These are phyloP conservation scores for Acanthochlamys bracteata DNA, from an alignment of 106 monocot species.

Conservation along the genomic window DNA sequence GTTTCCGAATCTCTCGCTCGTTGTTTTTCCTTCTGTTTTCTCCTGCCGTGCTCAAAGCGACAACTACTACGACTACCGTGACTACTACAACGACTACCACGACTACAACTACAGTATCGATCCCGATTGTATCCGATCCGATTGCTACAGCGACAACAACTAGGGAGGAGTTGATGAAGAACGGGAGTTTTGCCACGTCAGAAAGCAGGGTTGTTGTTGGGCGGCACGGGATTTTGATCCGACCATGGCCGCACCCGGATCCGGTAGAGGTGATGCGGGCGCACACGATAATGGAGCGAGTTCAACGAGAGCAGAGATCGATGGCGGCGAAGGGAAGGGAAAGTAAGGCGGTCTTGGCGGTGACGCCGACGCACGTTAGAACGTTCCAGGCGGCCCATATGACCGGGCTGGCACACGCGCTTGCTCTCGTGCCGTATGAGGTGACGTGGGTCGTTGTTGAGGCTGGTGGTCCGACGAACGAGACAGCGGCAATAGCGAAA, in stretches of 20 bases:
- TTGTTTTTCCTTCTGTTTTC: constrained; percentile 78
- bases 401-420: constrained; percentile 64
- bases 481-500: constrained; percentile 35
- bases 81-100: constrained; percentile 17
- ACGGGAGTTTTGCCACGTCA: not conserved
- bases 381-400: constrained; percentile 91
- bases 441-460: constrained; percentile 92
- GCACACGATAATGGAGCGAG: constrained; percentile 66
- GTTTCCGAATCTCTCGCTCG: constrained; percentile 89
- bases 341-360: constrained; percentile 31
- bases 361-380: constrained; percentile 83
- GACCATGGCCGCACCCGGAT: constrained; percentile 90
- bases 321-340: constrained; percentile 54
- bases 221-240: constrained; percentile 94
- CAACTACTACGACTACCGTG: constrained; percentile 12
- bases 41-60: constrained; percentile 12
- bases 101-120: constrained; percentile 5
- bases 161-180: not conserved
- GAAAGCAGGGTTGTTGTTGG: constrained; percentile 74
- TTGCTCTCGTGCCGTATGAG: constrained; percentile 59
- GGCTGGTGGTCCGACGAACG: constrained; percentile 62
- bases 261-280: constrained; percentile 66
- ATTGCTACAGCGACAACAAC: not conserved
- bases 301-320: constrained; percentile 73
- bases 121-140: not conserved